phyloP scores from a whole-genome alignment of 768 basidiomycete species.

The Boletus huronensis region DNA sequence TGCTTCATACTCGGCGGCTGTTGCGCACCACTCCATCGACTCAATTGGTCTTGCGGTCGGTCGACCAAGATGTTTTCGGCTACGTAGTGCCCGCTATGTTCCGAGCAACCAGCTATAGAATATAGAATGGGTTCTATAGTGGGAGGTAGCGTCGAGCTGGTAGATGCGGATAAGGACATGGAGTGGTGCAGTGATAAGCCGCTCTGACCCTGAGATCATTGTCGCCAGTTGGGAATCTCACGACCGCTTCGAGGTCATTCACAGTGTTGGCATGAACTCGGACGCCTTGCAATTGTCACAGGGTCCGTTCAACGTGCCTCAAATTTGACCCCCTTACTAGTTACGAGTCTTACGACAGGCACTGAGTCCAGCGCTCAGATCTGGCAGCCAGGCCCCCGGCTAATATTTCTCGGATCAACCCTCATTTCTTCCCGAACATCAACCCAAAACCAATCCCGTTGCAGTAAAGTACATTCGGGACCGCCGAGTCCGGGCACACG shows the following conservation, averaged over 20 bases:
- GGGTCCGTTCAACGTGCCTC: background rate
- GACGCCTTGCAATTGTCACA: no score
- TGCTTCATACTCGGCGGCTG: slow-evolving; percentile 55
- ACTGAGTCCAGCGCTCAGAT: no score
- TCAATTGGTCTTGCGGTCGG: slow-evolving; percentile 57
- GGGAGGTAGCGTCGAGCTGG: slow-evolving; percentile 1
- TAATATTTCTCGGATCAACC: no score
- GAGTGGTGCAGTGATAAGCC: background rate
- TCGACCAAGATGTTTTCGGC: slow-evolving; percentile 69
- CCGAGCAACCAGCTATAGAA: slow-evolving; percentile 57
- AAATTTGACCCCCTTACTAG: no score
- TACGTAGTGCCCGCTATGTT: slow-evolving; percentile 66
- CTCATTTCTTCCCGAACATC: no score
- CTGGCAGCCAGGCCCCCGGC: no score
- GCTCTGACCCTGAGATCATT: background rate
- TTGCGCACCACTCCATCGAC: slow-evolving; percentile 73
- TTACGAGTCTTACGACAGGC: no score
- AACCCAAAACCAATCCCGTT: no score
- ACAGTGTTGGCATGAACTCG: background rate
- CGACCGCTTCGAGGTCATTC: background rate
- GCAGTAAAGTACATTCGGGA: no score
- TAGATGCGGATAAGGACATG: slow-evolving; percentile 9
- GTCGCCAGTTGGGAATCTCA: background rate
- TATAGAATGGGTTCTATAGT: slow-evolving; percentile 38
- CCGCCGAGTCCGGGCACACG: no score